Base-by-base conservation (phyloP, 495 filamentous ascomycete species). In the Neurospora sp. region DNA sequence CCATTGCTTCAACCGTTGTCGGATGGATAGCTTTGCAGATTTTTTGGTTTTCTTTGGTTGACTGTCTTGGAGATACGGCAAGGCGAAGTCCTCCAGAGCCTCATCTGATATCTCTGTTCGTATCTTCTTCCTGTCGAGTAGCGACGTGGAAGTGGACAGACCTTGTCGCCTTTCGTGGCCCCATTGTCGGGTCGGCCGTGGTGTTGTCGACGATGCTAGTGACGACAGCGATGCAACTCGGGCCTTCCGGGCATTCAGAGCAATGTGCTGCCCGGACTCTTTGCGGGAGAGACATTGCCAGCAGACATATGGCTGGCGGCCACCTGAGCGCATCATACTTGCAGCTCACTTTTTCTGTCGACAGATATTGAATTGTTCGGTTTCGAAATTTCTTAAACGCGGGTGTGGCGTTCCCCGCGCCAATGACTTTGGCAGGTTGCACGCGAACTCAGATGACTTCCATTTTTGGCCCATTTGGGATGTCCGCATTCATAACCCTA, bases 1-100 rank as follows among this genome's bases (percentile, higher is more conserved):
- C 90, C 90, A 91, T 82, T 81, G 78, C 41, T 81, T 80, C 22
- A 91, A 79, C 61, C 85, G 85, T 41, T 85, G 75, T 71, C 88
- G 83, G 69, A 90, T 87, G 35, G 35, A 59, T 9, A 18, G 46
- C 16, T 22, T 12, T 59, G 48, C 48, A 14, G 16, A 39, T 12
- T 18, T 39, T 20, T n/a, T 18, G 1, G 14, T 11, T 37, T n/a
- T 31, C 16, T n/a, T 22, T 65, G 53, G 53, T 18, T 48, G 27
- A 69, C 39, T 72, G 37, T 39, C 38, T 48, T 65, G 22, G 35
- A 65, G 53, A 65, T 65, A 18, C 53, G 53, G 53, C 53, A 65
- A 65, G 27, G 14, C 14, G 27, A 65, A 65, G 27, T 65, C 53
- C 22, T 65, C 53, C 22, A 37, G 12, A 35, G 31, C 27, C 12